phyloP scores from a whole-genome alignment of 2,329 filamentous ascomycete genomes.

The Aspergillus sp. region DNA sequence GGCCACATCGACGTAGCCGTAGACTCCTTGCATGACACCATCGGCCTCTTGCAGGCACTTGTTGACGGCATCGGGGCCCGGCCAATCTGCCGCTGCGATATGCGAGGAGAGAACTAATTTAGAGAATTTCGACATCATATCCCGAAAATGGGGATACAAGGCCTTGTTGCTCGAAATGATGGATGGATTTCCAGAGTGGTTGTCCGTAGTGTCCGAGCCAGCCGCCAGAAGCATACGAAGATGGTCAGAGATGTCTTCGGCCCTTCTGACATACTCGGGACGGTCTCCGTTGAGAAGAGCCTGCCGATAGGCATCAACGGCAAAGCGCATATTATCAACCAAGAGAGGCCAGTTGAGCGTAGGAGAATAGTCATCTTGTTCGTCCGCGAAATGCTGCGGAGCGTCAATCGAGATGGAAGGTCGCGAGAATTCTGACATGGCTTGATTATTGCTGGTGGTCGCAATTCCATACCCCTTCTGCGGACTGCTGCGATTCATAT shows the following conservation, averaged over 20 bases:
- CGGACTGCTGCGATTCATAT: conserved; percentile 9
- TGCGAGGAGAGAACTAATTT: conserved; percentile 97
- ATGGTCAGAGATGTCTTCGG: conserved; percentile 98
- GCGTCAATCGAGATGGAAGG: conserved; percentile 45
- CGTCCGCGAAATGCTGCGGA: conserved; percentile 82
- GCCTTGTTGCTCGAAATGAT: conserved; percentile 98
- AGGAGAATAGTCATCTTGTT: conserved; percentile 56
- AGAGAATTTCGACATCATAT: conserved; percentile 99
- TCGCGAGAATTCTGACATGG: conserved; percentile 44
- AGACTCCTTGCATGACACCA: conserved; percentile 85
- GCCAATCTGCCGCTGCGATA: conserved; percentile 93
- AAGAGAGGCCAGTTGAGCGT: conserved; percentile 83
- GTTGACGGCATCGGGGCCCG: conserved; percentile 82
- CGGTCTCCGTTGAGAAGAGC: conserved; percentile 76
- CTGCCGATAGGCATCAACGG: conserved; percentile 82
- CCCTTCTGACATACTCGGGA: conserved; percentile 82
- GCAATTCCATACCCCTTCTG: conserved; percentile 29
- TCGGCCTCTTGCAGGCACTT: conserved; percentile 98
- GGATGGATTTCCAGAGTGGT: conserved; percentile 97
- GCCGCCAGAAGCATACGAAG: conserved; percentile 86
- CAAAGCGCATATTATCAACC: conserved; percentile 84
- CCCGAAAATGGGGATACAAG: conserved; percentile 90
- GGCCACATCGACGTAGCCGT: conserved; percentile 92
- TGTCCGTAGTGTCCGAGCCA: conserved; percentile 93
- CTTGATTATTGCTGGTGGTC: conserved; percentile 46